These are phyloP conservation scores for Mycena galericulata DNA, from an alignment of 768 basidiomycete genomes.

Conservation along the genomic window DNA sequence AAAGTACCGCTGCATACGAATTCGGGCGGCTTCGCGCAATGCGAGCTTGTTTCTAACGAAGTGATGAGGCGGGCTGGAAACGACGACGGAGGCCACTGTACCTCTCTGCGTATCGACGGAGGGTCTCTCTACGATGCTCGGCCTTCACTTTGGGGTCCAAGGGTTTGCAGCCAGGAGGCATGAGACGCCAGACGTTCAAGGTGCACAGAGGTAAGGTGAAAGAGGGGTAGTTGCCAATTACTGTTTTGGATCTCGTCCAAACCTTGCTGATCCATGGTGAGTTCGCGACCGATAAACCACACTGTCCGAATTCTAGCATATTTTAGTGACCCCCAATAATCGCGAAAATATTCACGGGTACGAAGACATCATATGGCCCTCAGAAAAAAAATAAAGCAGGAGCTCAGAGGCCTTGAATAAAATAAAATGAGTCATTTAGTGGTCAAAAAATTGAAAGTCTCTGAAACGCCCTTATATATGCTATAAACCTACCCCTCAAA, in stretches of 20 bases:
- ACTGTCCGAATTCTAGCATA: neutral
- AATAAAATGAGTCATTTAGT: neutral
- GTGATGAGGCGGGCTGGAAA: neutral
- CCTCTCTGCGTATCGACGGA: neutral
- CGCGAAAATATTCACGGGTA: too few relatives aligned
- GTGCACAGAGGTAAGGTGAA: neutral
- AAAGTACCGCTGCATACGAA: too few relatives aligned
- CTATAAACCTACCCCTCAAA: neutral
- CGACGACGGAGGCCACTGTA: neutral
- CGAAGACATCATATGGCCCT: neutral
- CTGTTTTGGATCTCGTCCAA: too few relatives aligned
- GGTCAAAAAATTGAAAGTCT: neutral
- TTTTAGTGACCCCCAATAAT: too few relatives aligned
- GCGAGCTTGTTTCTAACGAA: neutral
- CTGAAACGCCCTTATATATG: neutral
- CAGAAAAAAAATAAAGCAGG: neutral
- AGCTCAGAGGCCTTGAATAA: neutral
- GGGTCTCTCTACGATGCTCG: neutral
- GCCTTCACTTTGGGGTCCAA: neutral
- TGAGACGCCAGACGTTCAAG: too few relatives aligned
- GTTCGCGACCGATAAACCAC: neutral
- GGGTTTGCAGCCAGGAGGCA: neutral
- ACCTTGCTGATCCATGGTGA: neutral
- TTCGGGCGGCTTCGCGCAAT: too few relatives aligned
- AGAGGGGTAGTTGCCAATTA: neutral